Conservation (phyloP, 345 rosid species). For the Schrenkiella parvula region DNA sequence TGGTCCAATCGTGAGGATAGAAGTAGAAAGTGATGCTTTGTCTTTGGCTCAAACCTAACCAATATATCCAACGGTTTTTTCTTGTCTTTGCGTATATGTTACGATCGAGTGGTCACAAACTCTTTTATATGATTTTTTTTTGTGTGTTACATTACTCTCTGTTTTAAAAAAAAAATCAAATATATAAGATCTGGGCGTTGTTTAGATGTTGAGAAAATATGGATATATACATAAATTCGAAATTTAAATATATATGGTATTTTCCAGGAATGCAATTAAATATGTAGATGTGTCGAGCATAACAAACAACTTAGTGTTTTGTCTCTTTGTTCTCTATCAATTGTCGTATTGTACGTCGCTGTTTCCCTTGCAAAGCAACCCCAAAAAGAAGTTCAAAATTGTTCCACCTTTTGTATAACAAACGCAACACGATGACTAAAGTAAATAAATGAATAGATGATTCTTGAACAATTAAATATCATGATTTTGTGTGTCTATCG, state of each 20-base stretch:
- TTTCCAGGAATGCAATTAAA: not conserved
- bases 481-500: not conserved
- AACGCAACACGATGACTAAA: constrained; percentile 30
- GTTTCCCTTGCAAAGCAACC: constrained; percentile 29
- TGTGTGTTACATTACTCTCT: not conserved
- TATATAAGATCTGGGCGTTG: not conserved
- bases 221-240: not conserved
- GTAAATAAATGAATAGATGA: not conserved
- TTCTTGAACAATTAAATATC: not conserved
- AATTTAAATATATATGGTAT: not conserved
- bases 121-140: not conserved
- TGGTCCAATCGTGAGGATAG: constrained; percentile 14
- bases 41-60: constrained; percentile 24
- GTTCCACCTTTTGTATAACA: constrained; percentile 7
- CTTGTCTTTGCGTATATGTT: constrained; percentile 21
- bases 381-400: constrained; percentile 17
- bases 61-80: constrained; percentile 11
- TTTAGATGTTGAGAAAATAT: not conserved
- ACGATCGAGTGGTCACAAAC: constrained; percentile 25
- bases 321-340: constrained; percentile 31
- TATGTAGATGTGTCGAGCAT: constrained; percentile 17
- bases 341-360: constrained; percentile 32
- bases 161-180: no score
- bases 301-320: constrained; percentile 22
- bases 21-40: constrained; percentile 29